Evolutionary conservation across 306 rosid species (phyloP).

Genomic region (Inga laurina): DNA sequence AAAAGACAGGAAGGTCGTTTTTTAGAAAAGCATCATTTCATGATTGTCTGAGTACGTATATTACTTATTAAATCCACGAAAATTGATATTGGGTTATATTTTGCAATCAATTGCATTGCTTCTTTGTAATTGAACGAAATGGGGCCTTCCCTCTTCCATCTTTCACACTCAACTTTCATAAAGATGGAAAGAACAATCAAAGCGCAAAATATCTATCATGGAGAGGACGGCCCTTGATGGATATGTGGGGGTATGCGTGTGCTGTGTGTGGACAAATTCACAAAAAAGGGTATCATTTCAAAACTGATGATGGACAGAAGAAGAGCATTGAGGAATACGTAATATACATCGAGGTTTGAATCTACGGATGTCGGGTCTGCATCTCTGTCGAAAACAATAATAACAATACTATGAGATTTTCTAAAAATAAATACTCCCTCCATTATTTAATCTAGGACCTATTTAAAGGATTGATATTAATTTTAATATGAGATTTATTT

Average conservation of each 20-base stretch:
- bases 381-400: background rate
- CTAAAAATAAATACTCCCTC: background rate
- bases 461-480: no score
- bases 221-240: background rate
- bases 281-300: background rate
- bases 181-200: background rate
- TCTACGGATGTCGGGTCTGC: background rate
- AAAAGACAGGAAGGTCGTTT: no score
- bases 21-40: no score
- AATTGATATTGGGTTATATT: no score
- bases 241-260: background rate
- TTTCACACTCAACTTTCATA: background rate
- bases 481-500: no score
- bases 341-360: background rate
- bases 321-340: background rate
- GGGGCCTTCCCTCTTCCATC: background rate
- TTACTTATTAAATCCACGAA: no score
- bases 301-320: background rate
- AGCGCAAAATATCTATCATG: background rate
- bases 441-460: no score
- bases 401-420: no score
- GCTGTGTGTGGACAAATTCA: background rate
- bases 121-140: background rate
- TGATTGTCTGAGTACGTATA: no score
- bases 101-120: background rate